phyloP scores from a whole-genome alignment of 495 filamentous ascomycete genomes.

The Niebla homalea region DNA sequence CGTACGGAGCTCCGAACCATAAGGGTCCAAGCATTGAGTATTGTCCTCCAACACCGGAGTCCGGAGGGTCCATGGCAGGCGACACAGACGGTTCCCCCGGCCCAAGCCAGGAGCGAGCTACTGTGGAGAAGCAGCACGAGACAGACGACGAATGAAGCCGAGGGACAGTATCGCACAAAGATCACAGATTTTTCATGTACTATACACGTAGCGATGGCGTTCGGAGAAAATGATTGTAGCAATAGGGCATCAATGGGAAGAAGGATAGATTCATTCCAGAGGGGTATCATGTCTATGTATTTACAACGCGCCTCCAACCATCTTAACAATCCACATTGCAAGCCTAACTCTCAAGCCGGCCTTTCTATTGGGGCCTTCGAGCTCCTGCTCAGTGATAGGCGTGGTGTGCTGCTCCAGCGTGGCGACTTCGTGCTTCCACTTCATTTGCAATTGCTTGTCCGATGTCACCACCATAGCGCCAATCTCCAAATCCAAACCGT shows the following conservation, averaged over 20 bases:
- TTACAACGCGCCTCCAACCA: slow-evolving; percentile 57
- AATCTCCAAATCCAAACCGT: slow-evolving; percentile 79
- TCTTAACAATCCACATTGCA: slow-evolving; percentile 78
- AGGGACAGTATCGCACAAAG: background rate
- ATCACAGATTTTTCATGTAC: too few relatives aligned
- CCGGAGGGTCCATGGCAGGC: background rate
- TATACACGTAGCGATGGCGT: background rate
- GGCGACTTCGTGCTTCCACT: slow-evolving; percentile 61
- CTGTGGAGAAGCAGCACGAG: background rate
- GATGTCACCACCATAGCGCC: slow-evolving; percentile 74
- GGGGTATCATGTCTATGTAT: slow-evolving; percentile 18
- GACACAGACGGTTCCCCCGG: background rate
- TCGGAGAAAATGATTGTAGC: background rate
- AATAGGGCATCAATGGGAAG: background rate
- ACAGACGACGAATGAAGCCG: background rate
- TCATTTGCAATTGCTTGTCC: slow-evolving; percentile 57
- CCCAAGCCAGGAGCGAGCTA: background rate
- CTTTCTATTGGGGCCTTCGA: slow-evolving; percentile 63
- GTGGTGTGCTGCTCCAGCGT: slow-evolving; percentile 63
- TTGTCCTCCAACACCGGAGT: slow-evolving; percentile 33
- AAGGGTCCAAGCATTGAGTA: slow-evolving; percentile 28
- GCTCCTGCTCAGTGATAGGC: slow-evolving; percentile 55
- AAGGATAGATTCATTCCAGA: background rate
- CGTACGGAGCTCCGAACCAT: slow-evolving; percentile 24
- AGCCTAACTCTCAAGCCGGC: slow-evolving; percentile 76